A percentile compares a stretch with the other conserved stretches of the same genome.
Evolutionary conservation across 2,329 filamentous ascomycete species (phyloP).

Genomic region (Lasiodiplodia citricola): DNA sequence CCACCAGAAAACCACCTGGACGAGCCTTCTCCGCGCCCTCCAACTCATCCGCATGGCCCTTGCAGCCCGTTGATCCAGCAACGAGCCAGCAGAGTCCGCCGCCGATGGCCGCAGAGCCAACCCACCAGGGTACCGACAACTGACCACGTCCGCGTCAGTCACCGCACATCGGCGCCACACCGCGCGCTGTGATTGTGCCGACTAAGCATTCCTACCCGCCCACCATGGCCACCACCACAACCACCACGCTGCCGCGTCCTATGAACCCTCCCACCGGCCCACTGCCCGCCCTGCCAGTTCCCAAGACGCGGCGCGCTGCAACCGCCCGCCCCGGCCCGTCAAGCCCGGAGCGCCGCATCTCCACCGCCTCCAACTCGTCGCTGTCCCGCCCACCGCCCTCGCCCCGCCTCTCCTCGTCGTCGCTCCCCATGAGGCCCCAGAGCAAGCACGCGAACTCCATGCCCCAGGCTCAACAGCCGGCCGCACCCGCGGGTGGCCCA

Average conservation of each 20-base stretch:
- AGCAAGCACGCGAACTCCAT: conserved; percentile 25
- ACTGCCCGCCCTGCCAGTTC: conserved; percentile 74
- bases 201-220: conserved; percentile 9
- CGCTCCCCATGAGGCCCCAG: conserved; percentile 25
- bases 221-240: conserved; percentile 28
- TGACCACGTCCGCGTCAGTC: conserved; percentile 7
- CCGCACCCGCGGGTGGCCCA: conserved; percentile 29
- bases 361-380: conserved; percentile 9
- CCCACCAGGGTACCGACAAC: background rate
- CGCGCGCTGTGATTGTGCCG: conserved; percentile 22
- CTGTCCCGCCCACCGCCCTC: conserved; percentile 2
- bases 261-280: conserved; percentile 73
- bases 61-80: conserved; percentile 22
- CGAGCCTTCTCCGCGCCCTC: conserved; percentile 1
- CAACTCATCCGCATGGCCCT: conserved; percentile 7
- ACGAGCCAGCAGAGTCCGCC: conserved; percentile 2
- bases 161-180: conserved; percentile 19
- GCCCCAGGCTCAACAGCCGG: conserved; percentile 31
- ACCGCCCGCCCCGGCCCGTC: conserved; percentile 59
- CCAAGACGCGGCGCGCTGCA: conserved; percentile 64
- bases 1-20: conserved; percentile 5
- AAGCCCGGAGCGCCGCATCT: conserved; percentile 28
- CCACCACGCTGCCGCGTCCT: conserved; percentile 68
- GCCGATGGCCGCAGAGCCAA: background rate
- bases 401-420: conserved; percentile 26